These are phyloP conservation scores for Clarireedia hainanense DNA, from an alignment of 2,329 filamentous ascomycete species.

Conservation along the genomic window DNA sequence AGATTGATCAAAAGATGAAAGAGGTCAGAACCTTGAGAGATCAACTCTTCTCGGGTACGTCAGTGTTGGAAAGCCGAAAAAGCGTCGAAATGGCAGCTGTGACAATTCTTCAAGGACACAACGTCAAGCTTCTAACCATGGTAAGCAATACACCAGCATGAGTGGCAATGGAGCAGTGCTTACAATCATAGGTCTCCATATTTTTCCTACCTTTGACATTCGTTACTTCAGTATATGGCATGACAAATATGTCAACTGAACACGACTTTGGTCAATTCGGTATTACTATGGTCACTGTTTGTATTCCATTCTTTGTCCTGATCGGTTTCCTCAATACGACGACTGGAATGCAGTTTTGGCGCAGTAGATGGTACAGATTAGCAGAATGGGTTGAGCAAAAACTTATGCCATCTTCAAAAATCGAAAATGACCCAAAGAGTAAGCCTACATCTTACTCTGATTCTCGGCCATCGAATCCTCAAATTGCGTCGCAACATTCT, in stretches of 20 bases:
- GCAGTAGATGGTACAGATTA: conserved; percentile 16
- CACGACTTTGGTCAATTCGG: conserved; percentile 39
- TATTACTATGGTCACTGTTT: conserved; percentile 31
- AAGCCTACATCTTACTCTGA: too few relatives aligned
- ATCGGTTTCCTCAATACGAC: conserved; percentile 39
- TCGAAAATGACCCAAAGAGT: too few relatives aligned
- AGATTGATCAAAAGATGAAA: conserved; percentile 42
- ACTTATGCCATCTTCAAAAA: too few relatives aligned
- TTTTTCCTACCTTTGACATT: conserved; percentile 55
- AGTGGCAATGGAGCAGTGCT: neutral
- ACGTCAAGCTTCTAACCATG: conserved; percentile 52
- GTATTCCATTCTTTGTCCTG: conserved; percentile 42
- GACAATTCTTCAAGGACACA: conserved; percentile 50
- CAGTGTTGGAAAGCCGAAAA: conserved; percentile 51
- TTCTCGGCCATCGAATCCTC: too few relatives aligned
- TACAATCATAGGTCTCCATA: conserved; percentile 30
- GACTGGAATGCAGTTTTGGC: conserved; percentile 24
- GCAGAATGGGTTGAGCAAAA: too few relatives aligned
- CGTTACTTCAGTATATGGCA: conserved; percentile 52
- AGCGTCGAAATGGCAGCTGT: conserved; percentile 47
- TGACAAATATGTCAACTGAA: conserved; percentile 38
- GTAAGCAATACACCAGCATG: conserved; percentile 33
- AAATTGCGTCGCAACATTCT: too few relatives aligned
- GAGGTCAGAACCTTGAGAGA: conserved; percentile 51
- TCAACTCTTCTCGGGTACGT: conserved; percentile 56